Evolutionary conservation across 148 eudicot species (phyloP).

Genomic region (Chenopodium formosanum): DNA sequence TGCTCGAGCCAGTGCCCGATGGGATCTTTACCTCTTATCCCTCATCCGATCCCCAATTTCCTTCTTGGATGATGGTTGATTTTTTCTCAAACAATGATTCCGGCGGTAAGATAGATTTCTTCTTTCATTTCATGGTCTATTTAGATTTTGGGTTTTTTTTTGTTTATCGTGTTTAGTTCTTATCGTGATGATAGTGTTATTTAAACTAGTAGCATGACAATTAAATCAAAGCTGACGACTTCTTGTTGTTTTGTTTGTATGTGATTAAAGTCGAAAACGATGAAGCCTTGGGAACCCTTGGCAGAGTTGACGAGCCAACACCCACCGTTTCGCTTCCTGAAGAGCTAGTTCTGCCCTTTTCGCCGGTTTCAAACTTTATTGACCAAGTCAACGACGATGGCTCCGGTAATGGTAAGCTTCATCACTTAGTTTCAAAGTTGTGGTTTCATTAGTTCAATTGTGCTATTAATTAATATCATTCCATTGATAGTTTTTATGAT

Average conservation of each 20-base stretch:
- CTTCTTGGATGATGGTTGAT: not conserved
- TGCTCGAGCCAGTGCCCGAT: not conserved
- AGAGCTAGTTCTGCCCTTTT: not conserved
- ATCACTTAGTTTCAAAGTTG: not conserved
- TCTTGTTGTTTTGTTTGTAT: too few species aligned
- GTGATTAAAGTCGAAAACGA: not conserved
- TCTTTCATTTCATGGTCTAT: too few species aligned
- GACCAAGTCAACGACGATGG: not conserved
- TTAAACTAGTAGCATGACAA: too few species aligned
- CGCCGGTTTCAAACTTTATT: not conserved
- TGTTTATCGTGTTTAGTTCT: too few species aligned
- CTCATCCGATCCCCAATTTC: not conserved
- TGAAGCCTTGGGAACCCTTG: not conserved
- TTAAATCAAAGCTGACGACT: too few species aligned
- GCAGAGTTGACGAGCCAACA: not conserved
- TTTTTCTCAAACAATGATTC: too few species aligned
- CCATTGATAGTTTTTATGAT: not conserved
- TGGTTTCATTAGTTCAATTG: too few species aligned
- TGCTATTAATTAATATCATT: too few species aligned
- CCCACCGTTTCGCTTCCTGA: not conserved
- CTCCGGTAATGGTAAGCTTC: not conserved
- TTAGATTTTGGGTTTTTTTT: too few species aligned
- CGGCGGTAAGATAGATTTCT: too few species aligned
- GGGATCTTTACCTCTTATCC: not conserved
- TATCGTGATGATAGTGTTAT: too few species aligned